These are phyloP conservation scores for Elymus sibiricus DNA, from an alignment of 176 grass and related monocot species.

Conservation along the genomic window DNA sequence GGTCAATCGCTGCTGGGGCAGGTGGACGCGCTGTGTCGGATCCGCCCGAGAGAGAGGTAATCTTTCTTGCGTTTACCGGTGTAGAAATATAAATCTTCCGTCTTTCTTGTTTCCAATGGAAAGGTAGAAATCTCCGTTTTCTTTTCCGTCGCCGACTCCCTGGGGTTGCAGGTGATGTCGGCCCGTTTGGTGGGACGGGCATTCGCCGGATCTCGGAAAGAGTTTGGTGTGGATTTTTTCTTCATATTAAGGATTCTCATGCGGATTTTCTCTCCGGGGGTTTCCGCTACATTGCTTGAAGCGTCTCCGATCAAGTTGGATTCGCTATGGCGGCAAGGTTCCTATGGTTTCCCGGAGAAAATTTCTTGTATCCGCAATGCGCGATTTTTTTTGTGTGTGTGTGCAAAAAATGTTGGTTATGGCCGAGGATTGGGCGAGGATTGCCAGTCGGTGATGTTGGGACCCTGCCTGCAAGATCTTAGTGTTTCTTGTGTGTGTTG, in stretches of 20 bases:
- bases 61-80: not conserved
- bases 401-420: not conserved
- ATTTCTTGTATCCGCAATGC: not conserved
- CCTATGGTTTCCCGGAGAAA: not conserved
- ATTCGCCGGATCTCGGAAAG: not conserved
- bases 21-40: not conserved
- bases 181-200: not conserved
- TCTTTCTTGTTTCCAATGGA: not conserved
- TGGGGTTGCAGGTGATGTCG: not conserved
- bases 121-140: not conserved
- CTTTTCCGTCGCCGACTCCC: not conserved
- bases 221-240: not conserved
- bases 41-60: constrained; percentile 5
- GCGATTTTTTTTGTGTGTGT: not conserved
- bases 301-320: not conserved
- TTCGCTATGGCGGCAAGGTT: not conserved
- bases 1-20: constrained; percentile 18
- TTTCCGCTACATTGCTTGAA: not conserved
- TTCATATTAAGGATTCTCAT: not conserved
- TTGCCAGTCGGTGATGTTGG: not conserved
- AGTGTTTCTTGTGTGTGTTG: not conserved
- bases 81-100: not conserved
- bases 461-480: not conserved
- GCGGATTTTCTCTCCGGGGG: not conserved
- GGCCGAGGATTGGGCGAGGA: not conserved